Evolutionary conservation across 2,329 filamentous ascomycete genomes (phyloP), one percentile per base, ranked within the genome.

Genomic region (Monilinia fructicola): DNA sequence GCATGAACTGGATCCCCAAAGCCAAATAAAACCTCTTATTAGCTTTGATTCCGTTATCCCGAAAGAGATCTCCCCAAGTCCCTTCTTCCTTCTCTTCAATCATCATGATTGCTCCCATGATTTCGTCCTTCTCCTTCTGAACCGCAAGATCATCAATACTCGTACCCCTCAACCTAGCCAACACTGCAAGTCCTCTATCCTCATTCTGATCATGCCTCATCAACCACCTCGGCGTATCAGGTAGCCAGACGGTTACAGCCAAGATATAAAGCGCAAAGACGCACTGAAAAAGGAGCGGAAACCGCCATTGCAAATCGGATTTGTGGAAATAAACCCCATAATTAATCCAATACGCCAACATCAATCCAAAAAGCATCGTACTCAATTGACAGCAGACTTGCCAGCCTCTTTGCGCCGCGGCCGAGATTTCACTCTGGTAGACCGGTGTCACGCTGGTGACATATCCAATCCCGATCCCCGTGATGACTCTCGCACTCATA

Each of bases 171-270:
- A 63, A 48, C 23, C 78, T 71, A 23, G 78, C 76, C 73, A n/a
- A 75, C 74, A 93, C 93, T 75, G 97, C 96, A 11, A 97, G 83
- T 76, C 97, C 96, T 68, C 93, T 93, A 77, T 97, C 93, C 77
- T 97, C 94, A 75, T 97, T 93, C 74, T 96, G 90, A 74, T 97
- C 93, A 75, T 96, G 96, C 76, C 97, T 93, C 53, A 97, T 83
- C 10, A 98, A 86, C 94, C 94, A 98, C 80, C 93, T 89, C 46
- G 94, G 94, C 21, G 93, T 97, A 80, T 98, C 93, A 72, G 94
- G 93, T 74, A 97, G 96, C 71, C 97, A 82, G 74, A 96, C 81
- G 76, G 92, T 96, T 64, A 94, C 93, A 54, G 91, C 68, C 9
- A 87, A 92, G 42, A 97, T 85, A 61, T 97, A 81, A 54, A 85